Conservation (phyloP, 192 early-diverging fungal genomes). For the Paraglomus occultum region DNA sequence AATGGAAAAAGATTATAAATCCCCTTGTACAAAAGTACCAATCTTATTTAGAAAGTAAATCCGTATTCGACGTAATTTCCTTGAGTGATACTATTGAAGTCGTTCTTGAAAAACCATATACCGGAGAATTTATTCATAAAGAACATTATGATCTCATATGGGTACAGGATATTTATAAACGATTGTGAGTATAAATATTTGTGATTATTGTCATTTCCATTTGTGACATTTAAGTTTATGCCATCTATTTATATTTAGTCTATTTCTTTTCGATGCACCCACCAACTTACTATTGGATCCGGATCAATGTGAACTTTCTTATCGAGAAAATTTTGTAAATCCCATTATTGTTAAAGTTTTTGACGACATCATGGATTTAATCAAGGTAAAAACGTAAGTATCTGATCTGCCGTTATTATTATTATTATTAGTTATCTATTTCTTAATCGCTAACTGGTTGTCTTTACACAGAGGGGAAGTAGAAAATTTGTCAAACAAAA, state of each 20-base stretch:
- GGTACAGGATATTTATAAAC: constrained; percentile 21
- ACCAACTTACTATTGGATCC: constrained; percentile 21
- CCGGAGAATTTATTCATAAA: constrained; percentile 21
- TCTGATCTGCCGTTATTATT: constrained; percentile 5
- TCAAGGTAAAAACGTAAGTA: constrained; percentile 21
- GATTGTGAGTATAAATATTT: constrained; percentile 27
- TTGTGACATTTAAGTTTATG: constrained; percentile 13
- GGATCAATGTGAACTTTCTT: constrained; percentile 23
- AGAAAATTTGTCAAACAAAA: constrained; percentile 20
- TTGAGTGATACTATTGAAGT: constrained; percentile 13
- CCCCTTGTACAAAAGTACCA: constrained; percentile 26
- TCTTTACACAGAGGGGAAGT: constrained; percentile 11
- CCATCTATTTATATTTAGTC: constrained; percentile 13
- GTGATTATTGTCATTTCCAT: constrained; percentile 19
- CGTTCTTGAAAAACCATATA: constrained; percentile 20
- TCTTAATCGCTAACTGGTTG: not conserved
- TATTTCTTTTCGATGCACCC: constrained; percentile 20
- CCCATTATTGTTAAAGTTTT: constrained; percentile 22
- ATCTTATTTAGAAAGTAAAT: constrained; percentile 12
- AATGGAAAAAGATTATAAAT: constrained; percentile 23
- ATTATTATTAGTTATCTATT: constrained; percentile 11
- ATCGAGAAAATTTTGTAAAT: constrained; percentile 21
- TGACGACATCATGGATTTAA: constrained; percentile 24
- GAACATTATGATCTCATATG: constrained; percentile 20
- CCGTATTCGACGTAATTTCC: constrained; percentile 12